A percentile compares a stretch with the other conserved stretches of the same genome.
phyloP scores from a whole-genome alignment of 306 rosid species.

The Citrullus mucosospermus region DNA sequence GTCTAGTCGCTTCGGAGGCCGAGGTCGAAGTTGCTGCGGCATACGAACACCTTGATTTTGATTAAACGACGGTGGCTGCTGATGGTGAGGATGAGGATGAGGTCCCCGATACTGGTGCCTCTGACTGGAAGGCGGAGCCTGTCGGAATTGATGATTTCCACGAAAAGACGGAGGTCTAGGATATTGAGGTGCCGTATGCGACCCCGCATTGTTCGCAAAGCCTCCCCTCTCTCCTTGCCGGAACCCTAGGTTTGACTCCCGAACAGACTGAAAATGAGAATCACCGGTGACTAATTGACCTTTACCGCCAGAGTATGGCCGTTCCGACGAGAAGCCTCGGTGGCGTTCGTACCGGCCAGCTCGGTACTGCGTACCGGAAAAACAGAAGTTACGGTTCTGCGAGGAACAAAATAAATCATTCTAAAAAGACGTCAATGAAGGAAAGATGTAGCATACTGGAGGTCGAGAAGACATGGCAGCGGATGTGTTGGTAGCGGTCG shows the following conservation, averaged over 20 bases:
- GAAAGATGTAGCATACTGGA: constrained; percentile 19
- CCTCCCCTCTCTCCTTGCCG: constrained; percentile 35
- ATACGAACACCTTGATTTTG: constrained; percentile 11
- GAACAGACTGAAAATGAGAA: constrained; percentile 39
- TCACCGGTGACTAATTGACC: constrained; percentile 40
- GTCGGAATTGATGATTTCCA: constrained; percentile 14
- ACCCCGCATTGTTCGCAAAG: constrained; percentile 20
- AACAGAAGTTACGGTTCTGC: not conserved
- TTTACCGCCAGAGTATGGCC: constrained; percentile 27
- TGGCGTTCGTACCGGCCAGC: constrained; percentile 26
- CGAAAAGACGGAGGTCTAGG: constrained; percentile 8
- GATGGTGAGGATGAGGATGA: constrained; percentile 13
- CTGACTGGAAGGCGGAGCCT: constrained; percentile 9
- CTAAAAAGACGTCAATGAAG: not conserved
- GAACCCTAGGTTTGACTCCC: constrained; percentile 40
- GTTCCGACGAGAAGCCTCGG: constrained; percentile 39
- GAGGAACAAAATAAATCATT: not conserved
- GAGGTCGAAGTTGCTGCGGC: constrained; percentile 15
- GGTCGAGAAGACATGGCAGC: constrained; percentile 36
- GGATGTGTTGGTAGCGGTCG: constrained; percentile 19
- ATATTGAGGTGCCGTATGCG: constrained; percentile 8
- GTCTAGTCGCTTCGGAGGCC: constrained; percentile 33
- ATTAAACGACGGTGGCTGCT: constrained; percentile 6
- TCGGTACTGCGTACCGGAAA: constrained; percentile 33
- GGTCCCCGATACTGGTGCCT: constrained; percentile 14